Percentiles rank a stretch among this genome's conserved stretches.
phyloP scores from a whole-genome alignment of 495 filamentous ascomycete genomes.

The Penicillium samsonianum region DNA sequence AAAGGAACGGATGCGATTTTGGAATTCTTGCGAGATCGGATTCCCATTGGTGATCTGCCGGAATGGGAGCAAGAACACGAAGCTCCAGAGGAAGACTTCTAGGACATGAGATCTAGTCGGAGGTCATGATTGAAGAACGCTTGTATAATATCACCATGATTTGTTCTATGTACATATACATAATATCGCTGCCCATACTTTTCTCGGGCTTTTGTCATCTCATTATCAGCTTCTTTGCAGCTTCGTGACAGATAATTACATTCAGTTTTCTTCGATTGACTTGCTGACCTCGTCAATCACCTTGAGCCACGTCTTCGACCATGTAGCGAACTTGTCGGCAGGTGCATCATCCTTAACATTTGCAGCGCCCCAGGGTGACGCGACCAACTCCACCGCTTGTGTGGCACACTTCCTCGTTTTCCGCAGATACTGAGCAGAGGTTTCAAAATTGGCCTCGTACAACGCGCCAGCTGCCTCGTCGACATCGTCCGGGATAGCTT shows the following conservation, averaged over 20 bases:
- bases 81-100: conserved; percentile 17
- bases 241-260: background rate
- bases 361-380: conserved; percentile 27
- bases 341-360: conserved; percentile 18
- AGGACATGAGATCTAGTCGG: conserved; percentile 4
- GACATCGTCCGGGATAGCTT: conserved; percentile 43
- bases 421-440: conserved; percentile 29
- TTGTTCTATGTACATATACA: conserved; percentile 22
- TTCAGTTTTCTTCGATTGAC: conserved; percentile 23
- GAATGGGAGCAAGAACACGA: conserved; percentile 39
- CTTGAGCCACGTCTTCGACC: conserved; percentile 52
- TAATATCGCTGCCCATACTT: conserved; percentile 16
- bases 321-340: conserved; percentile 48
- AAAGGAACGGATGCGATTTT: conserved; percentile 87
- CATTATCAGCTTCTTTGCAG: conserved; percentile 4
- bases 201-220: conserved; percentile 9
- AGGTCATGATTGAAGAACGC: background rate
- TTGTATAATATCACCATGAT: conserved; percentile 19
- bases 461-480: conserved; percentile 53
- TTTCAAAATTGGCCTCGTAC: conserved; percentile 43
- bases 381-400: conserved; percentile 31
- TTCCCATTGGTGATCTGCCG: conserved; percentile 63
- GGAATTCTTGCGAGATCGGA: conserved; percentile 76
- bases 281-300: conserved; percentile 47
- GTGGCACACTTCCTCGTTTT: conserved; percentile 32